These are phyloP conservation scores for Lactifluus piperatus DNA, from an alignment of 768 basidiomycete genomes.

Conservation along the genomic window DNA sequence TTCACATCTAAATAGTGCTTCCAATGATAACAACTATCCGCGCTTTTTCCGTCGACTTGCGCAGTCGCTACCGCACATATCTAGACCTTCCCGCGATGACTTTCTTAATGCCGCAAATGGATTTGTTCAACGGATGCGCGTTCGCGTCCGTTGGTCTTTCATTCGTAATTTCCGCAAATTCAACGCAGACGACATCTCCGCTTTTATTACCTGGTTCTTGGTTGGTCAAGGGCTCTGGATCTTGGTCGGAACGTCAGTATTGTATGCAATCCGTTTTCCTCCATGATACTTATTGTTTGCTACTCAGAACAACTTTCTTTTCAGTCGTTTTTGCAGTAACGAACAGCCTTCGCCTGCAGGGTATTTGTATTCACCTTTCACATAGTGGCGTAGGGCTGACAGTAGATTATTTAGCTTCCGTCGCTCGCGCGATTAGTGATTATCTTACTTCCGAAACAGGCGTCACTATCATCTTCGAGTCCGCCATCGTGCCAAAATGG, in stretches of 20 bases:
- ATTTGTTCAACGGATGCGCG: slow-evolving; percentile 84
- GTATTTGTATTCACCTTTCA: slow-evolving; percentile 29
- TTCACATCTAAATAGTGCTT: slow-evolving; percentile 1
- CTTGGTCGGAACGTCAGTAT: slow-evolving; percentile 79
- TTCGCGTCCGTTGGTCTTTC: slow-evolving; percentile 97
- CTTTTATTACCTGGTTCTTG: slow-evolving; percentile 92
- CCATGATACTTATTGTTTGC: neutral
- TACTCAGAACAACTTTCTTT: slow-evolving; percentile 80
- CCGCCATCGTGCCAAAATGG: slow-evolving; percentile 97
- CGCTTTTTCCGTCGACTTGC: slow-evolving; percentile 77
- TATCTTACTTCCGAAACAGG: slow-evolving; percentile 93
- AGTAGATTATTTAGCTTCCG: slow-evolving; percentile 44
- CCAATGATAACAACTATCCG: slow-evolving; percentile 59
- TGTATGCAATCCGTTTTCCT: neutral
- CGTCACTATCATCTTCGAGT: slow-evolving; percentile 91
- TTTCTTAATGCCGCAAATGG: slow-evolving; percentile 77
- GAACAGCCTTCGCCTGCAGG: slow-evolving; percentile 81
- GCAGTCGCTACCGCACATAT: slow-evolving; percentile 63
- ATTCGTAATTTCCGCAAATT: slow-evolving; percentile 92
- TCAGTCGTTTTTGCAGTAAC: slow-evolving; percentile 85
- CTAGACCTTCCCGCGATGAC: slow-evolving; percentile 81
- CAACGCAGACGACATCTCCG: slow-evolving; percentile 94
- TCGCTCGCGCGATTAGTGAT: slow-evolving; percentile 83
- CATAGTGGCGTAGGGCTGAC: neutral
- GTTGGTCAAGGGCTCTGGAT: slow-evolving; percentile 97